Conservation (phyloP, 208 protist genomes). For the Acanthamoeba sp. region DNA sequence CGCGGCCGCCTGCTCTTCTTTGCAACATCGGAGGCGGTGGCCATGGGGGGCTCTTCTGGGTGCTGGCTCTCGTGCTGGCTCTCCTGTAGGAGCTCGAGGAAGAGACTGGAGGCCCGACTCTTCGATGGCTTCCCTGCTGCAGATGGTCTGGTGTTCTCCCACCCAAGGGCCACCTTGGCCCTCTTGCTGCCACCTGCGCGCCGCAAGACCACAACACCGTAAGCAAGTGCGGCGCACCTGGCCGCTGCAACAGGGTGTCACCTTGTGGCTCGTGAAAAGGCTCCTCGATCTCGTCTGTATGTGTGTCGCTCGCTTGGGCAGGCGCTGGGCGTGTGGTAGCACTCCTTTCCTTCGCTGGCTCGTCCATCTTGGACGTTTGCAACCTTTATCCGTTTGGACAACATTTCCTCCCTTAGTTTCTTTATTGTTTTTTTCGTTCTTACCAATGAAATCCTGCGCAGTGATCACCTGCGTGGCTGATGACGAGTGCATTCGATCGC, state of each 20-base stretch:
- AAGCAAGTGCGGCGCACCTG: too few species aligned
- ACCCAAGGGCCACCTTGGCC: constrained; percentile 11
- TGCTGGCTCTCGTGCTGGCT: constrained; percentile 1
- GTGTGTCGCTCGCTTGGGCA: background rate
- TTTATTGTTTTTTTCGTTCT: too few species aligned
- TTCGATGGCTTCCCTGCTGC: background rate
- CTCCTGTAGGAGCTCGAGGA: constrained; percentile 41
- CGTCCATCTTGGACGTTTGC: background rate
- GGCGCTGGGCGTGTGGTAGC: too few species aligned
- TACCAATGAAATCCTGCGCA: too few species aligned
- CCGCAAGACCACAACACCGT: too few species aligned
- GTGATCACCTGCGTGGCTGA: too few species aligned
- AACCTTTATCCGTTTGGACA: too few species aligned
- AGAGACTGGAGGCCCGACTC: constrained; percentile 11
- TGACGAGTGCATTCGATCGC: too few species aligned
- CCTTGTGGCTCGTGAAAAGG: background rate
- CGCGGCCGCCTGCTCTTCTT: background rate
- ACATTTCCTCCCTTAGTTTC: too few species aligned
- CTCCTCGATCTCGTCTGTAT: background rate
- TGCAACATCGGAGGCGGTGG: background rate
- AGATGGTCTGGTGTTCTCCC: constrained; percentile 33
- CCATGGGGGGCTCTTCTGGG: background rate
- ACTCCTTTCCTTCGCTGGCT: background rate
- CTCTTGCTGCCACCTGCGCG: background rate
- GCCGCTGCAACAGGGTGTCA: too few species aligned